Percentiles rank a stretch among this genome's conserved stretches.
Conservation (phyloP, 768 basidiomycete genomes). For the Lactifluus echinatus region DNA sequence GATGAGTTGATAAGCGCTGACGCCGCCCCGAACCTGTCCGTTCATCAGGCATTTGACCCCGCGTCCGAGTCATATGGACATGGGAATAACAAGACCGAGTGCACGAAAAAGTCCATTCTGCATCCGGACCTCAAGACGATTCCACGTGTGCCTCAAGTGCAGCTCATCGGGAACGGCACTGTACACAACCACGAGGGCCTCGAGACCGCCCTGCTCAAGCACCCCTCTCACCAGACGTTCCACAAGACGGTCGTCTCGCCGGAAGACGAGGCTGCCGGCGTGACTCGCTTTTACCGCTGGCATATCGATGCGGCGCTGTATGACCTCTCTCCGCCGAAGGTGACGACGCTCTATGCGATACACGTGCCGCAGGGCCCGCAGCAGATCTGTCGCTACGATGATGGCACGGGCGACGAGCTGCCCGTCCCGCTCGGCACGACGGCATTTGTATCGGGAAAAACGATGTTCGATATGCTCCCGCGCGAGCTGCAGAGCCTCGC, state of each 20-base stretch:
- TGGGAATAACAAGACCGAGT: conserved; percentile 79
- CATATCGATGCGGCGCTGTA: conserved; percentile 85
- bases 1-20: not conserved
- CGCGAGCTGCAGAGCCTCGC: conserved; percentile 64
- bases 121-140: conserved; percentile 87
- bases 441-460: conserved; percentile 68
- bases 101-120: conserved; percentile 68
- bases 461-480: conserved; percentile 74
- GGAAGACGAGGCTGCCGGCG: conserved; percentile 62
- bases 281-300: conserved; percentile 82
- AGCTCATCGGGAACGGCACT: conserved; percentile 81
- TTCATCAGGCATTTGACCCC: conserved; percentile 65
- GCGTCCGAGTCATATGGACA: conserved; percentile 63
- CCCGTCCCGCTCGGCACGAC: conserved; percentile 78
- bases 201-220: conserved; percentile 62
- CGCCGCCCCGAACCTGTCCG: not conserved
- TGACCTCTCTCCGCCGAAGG: conserved; percentile 65
- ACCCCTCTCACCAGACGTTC: conserved; percentile 76
- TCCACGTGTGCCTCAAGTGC: conserved; percentile 78
- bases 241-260: conserved; percentile 65
- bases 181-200: conserved; percentile 75
- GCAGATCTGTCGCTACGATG: conserved; percentile 70
- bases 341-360: conserved; percentile 76
- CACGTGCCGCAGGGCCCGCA: conserved; percentile 52
- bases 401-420: conserved; percentile 76